Base-by-base conservation (phyloP, 306 rosid genomes). In the Lathyrus sativus region DNA sequence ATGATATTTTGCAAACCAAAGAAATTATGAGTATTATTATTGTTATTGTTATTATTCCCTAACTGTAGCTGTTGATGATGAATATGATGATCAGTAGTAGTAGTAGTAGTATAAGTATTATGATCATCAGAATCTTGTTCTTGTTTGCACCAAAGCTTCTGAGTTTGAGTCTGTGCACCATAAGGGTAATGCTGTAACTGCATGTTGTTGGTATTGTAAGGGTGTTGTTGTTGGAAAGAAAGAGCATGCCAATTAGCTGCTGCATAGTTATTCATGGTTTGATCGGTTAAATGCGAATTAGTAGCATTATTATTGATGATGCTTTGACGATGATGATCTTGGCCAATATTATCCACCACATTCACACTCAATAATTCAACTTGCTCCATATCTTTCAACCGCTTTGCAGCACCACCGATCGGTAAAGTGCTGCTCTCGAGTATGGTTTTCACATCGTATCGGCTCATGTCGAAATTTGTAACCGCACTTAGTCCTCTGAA, bases 391-490 rank as follows among this genome's bases (percentile, higher is more conserved):
- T 91, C 97, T 60, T 91, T 88, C 68, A 91, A 45, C 24, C 96
- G 83, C 85, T 91, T 91, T 0, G 97, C 88, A 0, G 91, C 88
- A 0, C 88, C 96, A 3, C 93, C 96, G 8, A 88, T 87, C 3
- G 97, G 97, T 50, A 91, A 65, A 0, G 89, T 84, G 70, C 80
- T 83, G 80, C 93, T 88, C 56, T 91, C 97, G 5, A 91, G 82
- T 9, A 91, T 91, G 63, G 89, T 83, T 68, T 92, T 92, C 0
- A 89, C 98, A 6, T 92, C 98, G 4, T 92, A 92, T 62, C 95
- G 67, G 65, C 73, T 89, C 96, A 92, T 92, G 85, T 92, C 98
- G 7, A 92, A 92, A 82, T 92, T 92, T n/a, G 98, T 92, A 5
- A 92, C 98, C 0, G 98, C 98, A 73, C 86, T 89, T 28, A 89